Conservation (phyloP, 345 rosid genomes). For the Balakata baccata region DNA sequence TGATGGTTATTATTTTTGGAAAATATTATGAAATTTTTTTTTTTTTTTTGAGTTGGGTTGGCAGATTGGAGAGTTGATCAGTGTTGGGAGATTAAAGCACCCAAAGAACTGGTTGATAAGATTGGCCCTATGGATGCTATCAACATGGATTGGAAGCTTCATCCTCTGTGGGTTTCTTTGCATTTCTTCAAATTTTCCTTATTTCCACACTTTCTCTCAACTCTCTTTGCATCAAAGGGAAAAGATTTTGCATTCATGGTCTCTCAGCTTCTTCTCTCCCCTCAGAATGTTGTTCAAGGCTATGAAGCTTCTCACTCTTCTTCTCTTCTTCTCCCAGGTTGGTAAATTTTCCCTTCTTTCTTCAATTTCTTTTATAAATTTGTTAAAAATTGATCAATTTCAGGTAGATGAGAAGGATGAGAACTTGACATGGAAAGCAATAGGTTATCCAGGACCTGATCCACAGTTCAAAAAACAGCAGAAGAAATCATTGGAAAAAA, state of each 20-base stretch:
- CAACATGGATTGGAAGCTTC: conserved; percentile 68
- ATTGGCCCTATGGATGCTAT: conserved; percentile 49
- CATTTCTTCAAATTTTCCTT: conserved; percentile 52
- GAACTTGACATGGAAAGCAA: conserved; percentile 70
- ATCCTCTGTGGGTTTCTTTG: conserved; percentile 60
- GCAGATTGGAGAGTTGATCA: conserved; percentile 57
- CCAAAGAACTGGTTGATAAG: conserved; percentile 68
- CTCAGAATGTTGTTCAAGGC: conserved; percentile 57
- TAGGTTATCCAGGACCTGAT: conserved; percentile 66
- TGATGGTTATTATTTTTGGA: no score
- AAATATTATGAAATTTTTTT: no score
- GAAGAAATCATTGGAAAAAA: conserved; percentile 3
- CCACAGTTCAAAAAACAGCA: conserved; percentile 33
- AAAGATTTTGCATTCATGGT: conserved; percentile 50
- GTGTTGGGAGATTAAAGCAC: conserved; percentile 53
- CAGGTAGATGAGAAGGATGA: conserved; percentile 57
- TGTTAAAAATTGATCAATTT: no score
- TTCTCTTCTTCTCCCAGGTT: conserved; percentile 81
- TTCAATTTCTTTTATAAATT: not conserved
- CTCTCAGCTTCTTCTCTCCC: conserved; percentile 39
- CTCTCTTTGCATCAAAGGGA: conserved; percentile 45
- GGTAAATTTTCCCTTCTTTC: not conserved
- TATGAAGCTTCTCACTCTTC: conserved; percentile 48
- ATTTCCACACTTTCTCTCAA: conserved; percentile 44
- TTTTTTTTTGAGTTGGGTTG: no score